Evolutionary conservation across 768 basidiomycete genomes (phyloP).

Genomic region (Rhizopogon salebrosus): DNA sequence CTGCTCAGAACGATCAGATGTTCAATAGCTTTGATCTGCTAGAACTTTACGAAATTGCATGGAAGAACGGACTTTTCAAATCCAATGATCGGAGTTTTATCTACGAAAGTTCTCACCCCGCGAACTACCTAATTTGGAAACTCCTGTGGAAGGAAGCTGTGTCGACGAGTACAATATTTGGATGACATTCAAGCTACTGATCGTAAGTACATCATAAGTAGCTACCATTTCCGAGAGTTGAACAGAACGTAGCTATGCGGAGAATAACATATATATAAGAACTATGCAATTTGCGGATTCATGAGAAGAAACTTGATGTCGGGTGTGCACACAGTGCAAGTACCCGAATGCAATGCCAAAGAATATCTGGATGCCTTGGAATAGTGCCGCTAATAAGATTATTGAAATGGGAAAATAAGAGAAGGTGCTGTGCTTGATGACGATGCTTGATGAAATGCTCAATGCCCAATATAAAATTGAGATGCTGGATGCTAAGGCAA

Average conservation of each 20-base stretch:
- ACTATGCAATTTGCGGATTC: background rate
- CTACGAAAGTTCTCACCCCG: background rate
- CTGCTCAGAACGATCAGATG: too few relatives aligned
- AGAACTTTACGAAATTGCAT: too few relatives aligned
- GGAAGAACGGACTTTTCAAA: background rate
- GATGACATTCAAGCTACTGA: background rate
- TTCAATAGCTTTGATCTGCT: too few relatives aligned
- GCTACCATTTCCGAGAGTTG: background rate
- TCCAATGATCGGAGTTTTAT: background rate
- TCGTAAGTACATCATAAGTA: background rate
- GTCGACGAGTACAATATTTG: background rate
- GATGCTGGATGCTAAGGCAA: background rate
- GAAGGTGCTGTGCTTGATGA: background rate
- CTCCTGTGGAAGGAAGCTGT: background rate
- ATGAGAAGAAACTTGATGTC: background rate
- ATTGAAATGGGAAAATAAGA: background rate
- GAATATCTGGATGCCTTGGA: background rate
- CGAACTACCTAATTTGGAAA: background rate
- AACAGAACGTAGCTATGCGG: background rate
- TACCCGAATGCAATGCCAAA: background rate
- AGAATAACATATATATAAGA: background rate
- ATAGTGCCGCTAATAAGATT: background rate
- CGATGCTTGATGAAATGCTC: background rate
- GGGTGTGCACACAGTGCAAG: background rate
- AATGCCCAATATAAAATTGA: background rate